Evolutionary conservation across 257 asterid species (phyloP), one percentile per base, ranked within the genome.

Genomic region (Orobanche coerulescens): DNA sequence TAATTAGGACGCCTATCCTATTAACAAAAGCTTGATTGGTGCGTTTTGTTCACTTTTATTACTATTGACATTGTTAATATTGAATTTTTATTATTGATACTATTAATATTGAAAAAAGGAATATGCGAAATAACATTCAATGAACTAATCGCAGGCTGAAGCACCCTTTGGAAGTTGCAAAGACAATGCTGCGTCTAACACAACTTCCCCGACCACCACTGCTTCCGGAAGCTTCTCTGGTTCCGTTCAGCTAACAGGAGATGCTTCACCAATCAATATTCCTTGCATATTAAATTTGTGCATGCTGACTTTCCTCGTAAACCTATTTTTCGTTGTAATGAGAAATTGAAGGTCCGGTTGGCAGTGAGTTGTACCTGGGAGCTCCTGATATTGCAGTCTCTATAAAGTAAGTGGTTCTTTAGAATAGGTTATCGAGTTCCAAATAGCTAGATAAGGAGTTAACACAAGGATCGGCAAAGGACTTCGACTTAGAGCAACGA

Each of bases 181-280:
- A 79, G 46, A 83, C 24, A 44, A 73, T 69, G 56, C 82, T 14
- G 59, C 75, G 8, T 61, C 82, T 5, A 92, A 72, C 77, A 62
- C 76, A 39, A 75, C 83, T 65, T 76, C 89, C 33, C 54, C 83
- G 5, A 25, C 71, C 65, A 30, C 81, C 14, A 74, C 57, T 26
- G 40, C 75, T 43, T 61, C 83, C 22, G 98, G 98, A 62, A 92
- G 90, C 81, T 86, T 92, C 82, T 81, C 98, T 8, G 98, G 98
- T 36, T 84, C 95, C 8, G 97, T 88, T 72, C 95, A 92, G 72
- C 66, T 92, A 66, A 73, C 86, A 0, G 93, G 93, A 66, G 82
- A 76, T 53, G 88, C 89, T 71, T 68, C 94, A 44, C 26, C 66
- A n/a, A 58, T 67, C 69, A 52, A 68, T 46, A 40, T 63, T 65